These are phyloP conservation scores for Tulasnella sp. DNA, from an alignment of 768 basidiomycete genomes.

Conservation along the genomic window DNA sequence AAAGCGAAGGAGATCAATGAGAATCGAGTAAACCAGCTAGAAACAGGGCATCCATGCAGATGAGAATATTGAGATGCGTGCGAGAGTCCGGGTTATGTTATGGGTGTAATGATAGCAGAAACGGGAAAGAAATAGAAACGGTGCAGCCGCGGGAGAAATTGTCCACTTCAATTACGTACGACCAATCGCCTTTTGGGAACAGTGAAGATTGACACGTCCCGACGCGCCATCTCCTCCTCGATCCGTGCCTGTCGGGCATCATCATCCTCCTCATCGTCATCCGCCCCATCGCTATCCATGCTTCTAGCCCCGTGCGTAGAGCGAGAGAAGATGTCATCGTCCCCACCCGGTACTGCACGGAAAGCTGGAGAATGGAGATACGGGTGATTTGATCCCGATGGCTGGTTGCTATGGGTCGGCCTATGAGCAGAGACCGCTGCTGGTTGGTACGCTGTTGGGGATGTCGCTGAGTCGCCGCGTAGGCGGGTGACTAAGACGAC, in stretches of 20 bases:
- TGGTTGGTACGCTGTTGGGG: slow-evolving; percentile 29
- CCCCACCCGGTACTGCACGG: slow-evolving; percentile 40
- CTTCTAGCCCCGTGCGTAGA: background rate
- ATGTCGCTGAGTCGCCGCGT: slow-evolving; percentile 30
- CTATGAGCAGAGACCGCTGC: slow-evolving; percentile 47
- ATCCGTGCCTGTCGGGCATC: slow-evolving; percentile 61
- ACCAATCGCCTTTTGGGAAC: slow-evolving; percentile 64
- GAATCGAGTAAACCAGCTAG: background rate
- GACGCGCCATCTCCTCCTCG: slow-evolving; percentile 70
- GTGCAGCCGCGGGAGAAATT: background rate
- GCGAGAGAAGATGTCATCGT: slow-evolving; percentile 32
- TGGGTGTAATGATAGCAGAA: background rate
- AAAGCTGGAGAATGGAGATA: slow-evolving; percentile 27
- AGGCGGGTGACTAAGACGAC: slow-evolving; percentile 33
- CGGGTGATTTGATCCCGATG: slow-evolving; percentile 35
- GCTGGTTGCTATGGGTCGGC: slow-evolving; percentile 24
- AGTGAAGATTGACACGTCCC: slow-evolving; percentile 72
- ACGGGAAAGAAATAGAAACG: background rate
- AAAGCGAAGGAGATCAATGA: slow-evolving; percentile 23
- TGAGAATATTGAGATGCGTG: background rate
- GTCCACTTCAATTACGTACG: slow-evolving; percentile 46
- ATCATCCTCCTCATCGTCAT: slow-evolving; percentile 60
- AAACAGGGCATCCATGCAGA: background rate
- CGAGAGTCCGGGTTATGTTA: background rate
- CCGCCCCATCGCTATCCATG: slow-evolving; percentile 29